A percentile compares a stretch with the other conserved stretches of the same genome.
phyloP scores from a whole-genome alignment of 2,329 filamentous ascomycete genomes.

The Pyricularia grisea region DNA sequence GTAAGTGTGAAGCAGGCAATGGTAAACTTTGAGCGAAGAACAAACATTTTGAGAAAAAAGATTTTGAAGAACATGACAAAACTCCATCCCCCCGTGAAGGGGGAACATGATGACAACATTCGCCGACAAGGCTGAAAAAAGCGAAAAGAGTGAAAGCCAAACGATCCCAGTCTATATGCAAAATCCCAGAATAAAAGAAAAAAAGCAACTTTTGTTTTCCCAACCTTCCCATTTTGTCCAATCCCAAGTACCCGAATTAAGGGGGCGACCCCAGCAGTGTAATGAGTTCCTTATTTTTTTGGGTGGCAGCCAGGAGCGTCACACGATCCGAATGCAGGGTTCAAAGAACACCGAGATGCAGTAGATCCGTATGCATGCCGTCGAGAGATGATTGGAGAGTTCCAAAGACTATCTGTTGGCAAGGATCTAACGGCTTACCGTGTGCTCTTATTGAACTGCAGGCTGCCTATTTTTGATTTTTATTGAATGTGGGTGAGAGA shows the following conservation, averaged over 20 bases:
- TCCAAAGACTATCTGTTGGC: conserved; percentile 8
- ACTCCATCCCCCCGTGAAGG: conserved; percentile 3
- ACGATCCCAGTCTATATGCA: conserved; percentile 7
- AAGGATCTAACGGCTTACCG: background rate
- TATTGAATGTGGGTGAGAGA: background rate
- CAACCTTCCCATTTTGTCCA: conserved; percentile 5
- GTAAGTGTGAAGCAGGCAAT: background rate
- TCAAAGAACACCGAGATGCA: conserved; percentile 1
- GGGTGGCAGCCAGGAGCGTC: background rate
- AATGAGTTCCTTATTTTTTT: conserved; percentile 3
- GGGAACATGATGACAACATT: background rate
- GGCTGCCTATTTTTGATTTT: background rate
- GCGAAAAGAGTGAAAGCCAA: background rate
- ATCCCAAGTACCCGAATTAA: conserved; percentile 4
- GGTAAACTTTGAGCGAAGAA: background rate
- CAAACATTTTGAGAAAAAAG: background rate
- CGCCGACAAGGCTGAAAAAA: background rate
- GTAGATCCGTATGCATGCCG: background rate
- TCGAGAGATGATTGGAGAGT: conserved; percentile 5
- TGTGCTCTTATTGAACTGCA: background rate
- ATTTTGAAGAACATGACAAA: background rate
- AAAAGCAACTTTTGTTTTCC: conserved; percentile 5
- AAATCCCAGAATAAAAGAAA: background rate
- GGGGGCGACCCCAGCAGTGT: background rate
- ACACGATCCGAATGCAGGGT: background rate